phyloP scores from a whole-genome alignment of 2,329 filamentous ascomycete genomes.

The Amylocarpus encephaloides region DNA sequence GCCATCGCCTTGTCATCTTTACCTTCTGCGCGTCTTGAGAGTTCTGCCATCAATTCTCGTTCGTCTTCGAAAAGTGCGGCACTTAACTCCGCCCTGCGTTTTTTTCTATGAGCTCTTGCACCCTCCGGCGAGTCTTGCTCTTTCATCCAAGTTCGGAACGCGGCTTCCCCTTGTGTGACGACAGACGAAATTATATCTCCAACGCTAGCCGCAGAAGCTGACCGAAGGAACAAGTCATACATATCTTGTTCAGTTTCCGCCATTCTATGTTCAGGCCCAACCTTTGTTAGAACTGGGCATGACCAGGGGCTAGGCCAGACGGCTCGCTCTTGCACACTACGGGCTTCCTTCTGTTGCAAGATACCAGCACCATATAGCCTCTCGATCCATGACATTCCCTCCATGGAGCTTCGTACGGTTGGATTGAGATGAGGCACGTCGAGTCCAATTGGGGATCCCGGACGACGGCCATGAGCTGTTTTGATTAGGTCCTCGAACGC shows the following conservation, averaged over 20 bases:
- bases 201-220: slow-evolving; percentile 3
- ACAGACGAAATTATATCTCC: slow-evolving; percentile 1
- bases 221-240: slow-evolving; percentile 25
- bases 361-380: slow-evolving; percentile 6
- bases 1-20: not conserved
- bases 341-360: slow-evolving; percentile 10
- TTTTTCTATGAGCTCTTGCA: not conserved
- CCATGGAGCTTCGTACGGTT: not conserved
- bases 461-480: slow-evolving; percentile 9
- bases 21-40: not conserved
- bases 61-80: not conserved
- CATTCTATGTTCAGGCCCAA: not conserved
- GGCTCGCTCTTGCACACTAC: not conserved
- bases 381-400: slow-evolving; percentile 13
- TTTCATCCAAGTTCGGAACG: not conserved
- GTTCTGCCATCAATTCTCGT: not conserved
- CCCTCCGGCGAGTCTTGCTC: not conserved
- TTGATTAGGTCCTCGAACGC: slow-evolving; percentile 31
- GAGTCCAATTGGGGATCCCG: not conserved
- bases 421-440: not conserved
- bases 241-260: slow-evolving; percentile 27
- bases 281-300: not conserved
- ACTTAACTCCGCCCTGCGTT: not conserved
- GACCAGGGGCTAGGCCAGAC: not conserved
- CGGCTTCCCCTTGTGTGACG: not conserved